Evolutionary conservation across 306 rosid genomes (phyloP).

Genomic region (Spatholobus suberectus): DNA sequence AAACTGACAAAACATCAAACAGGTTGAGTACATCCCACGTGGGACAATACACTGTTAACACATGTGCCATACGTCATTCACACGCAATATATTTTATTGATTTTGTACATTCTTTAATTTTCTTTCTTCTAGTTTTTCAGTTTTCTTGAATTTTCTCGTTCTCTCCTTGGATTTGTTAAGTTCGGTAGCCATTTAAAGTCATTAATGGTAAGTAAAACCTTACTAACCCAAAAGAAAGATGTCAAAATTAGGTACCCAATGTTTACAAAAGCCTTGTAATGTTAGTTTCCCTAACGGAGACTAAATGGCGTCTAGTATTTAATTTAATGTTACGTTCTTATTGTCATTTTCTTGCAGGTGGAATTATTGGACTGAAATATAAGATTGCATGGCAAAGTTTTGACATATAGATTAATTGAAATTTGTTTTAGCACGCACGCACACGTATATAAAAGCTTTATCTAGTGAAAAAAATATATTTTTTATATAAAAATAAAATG

Average conservation of each 20-base stretch:
- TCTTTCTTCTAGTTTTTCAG: neutral
- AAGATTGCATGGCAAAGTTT: constrained; percentile 45
- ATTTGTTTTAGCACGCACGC: neutral
- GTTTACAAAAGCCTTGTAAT: constrained; percentile 53
- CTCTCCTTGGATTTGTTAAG: constrained; percentile 42
- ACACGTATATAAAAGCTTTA: no score
- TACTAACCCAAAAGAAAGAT: constrained; percentile 66
- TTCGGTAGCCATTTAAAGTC: constrained; percentile 66
- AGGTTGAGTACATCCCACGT: constrained; percentile 3
- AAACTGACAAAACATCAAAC: constrained; percentile 22
- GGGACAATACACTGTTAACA: constrained; percentile 2
- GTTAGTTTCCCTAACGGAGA: constrained; percentile 79
- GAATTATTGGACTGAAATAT: constrained; percentile 33
- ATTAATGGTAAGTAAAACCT: constrained; percentile 62
- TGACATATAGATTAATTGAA: neutral
- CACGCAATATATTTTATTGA: constrained; percentile 42
- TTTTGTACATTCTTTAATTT: neutral
- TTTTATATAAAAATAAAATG: no score
- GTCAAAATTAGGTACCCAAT: constrained; percentile 72
- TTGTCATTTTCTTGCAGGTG: constrained; percentile 58
- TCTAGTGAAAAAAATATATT: no score
- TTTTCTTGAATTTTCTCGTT: constrained; percentile 16
- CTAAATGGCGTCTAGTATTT: constrained; percentile 37
- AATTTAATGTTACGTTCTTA: neutral
- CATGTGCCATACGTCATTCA: constrained; percentile 61